phyloP scores from a whole-genome alignment of 2,329 filamentous ascomycete species.

The Phyllosticta citrichinensis region DNA sequence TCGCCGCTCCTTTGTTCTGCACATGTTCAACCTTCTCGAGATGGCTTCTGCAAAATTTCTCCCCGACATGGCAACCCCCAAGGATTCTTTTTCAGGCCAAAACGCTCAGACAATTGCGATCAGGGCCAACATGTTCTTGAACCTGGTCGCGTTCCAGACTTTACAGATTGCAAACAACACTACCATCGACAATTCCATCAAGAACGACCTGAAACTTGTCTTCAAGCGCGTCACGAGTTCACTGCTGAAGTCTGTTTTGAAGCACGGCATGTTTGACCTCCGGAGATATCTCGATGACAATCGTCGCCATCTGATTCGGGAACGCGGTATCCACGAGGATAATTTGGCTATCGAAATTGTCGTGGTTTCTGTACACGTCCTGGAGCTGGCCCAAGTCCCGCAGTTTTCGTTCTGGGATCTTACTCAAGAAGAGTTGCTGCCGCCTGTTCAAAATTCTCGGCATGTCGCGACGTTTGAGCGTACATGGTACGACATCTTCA shows the following conservation, averaged over 20 bases:
- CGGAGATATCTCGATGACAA: constrained; percentile 37
- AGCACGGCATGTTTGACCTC: constrained; percentile 27
- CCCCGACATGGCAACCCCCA: not conserved
- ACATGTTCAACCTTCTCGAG: constrained; percentile 32
- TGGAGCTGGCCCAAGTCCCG: constrained; percentile 23
- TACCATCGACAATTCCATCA: constrained; percentile 12
- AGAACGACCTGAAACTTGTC: constrained; percentile 18
- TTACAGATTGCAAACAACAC: constrained; percentile 22
- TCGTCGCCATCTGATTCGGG: constrained; percentile 29
- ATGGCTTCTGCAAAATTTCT: constrained; percentile 19
- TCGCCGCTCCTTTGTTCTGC: constrained; percentile 36
- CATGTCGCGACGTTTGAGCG: constrained; percentile 26
- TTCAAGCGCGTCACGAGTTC: constrained; percentile 26
- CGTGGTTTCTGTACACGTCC: constrained; percentile 36
- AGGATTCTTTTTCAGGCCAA: not conserved
- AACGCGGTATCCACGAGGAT: constrained; percentile 39
- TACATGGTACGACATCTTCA: constrained; percentile 39
- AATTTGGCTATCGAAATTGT: constrained; percentile 36
- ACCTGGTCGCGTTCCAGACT: constrained; percentile 23
- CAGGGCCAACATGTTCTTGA: constrained; percentile 9
- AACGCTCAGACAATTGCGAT: not conserved
- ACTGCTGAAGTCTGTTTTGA: constrained; percentile 27
- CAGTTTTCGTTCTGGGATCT: constrained; percentile 35
- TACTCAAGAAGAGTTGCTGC: constrained; percentile 21
- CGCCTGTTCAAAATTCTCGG: constrained; percentile 13